These are phyloP conservation scores for Fraxinus cuspidata DNA, from an alignment of 257 asterid genomes.

Conservation along the genomic window DNA sequence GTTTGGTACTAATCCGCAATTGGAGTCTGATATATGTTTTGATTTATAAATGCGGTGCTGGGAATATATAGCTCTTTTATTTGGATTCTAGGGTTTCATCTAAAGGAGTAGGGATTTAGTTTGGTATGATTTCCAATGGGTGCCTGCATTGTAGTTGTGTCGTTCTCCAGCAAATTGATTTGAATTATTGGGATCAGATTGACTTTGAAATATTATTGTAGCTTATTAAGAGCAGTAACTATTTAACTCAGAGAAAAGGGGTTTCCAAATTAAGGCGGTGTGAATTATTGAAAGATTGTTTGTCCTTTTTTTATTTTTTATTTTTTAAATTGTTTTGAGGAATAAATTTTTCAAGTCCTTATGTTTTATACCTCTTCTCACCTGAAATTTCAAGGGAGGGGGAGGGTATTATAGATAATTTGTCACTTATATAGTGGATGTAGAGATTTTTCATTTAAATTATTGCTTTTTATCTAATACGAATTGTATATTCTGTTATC, in stretches of 20 bases:
- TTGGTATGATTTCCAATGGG: background rate
- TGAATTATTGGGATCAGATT: background rate
- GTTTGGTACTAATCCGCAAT: background rate
- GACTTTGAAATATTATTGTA: background rate
- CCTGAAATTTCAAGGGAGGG: background rate
- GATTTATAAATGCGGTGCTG: background rate
- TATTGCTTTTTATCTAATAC: conserved; percentile 21
- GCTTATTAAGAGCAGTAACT: background rate
- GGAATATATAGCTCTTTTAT: background rate
- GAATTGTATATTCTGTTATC: conserved; percentile 19
- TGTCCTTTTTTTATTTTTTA: background rate
- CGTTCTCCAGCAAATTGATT: background rate
- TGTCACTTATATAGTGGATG: background rate
- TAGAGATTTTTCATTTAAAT: conserved; percentile 12
- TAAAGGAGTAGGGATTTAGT: background rate
- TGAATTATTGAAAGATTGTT: background rate
- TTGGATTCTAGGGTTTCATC: background rate
- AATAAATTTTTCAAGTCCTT: background rate
- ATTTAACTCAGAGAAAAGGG: background rate
- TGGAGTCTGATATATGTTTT: background rate
- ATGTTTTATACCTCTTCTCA: background rate
- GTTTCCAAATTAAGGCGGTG: background rate
- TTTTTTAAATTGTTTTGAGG: background rate
- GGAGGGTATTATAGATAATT: background rate
- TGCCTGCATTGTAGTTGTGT: background rate